A percentile compares a stretch with the other conserved stretches of the same genome.
phyloP scores from a whole-genome alignment of 2,329 filamentous ascomycete species.

The Orbilia quercus region DNA sequence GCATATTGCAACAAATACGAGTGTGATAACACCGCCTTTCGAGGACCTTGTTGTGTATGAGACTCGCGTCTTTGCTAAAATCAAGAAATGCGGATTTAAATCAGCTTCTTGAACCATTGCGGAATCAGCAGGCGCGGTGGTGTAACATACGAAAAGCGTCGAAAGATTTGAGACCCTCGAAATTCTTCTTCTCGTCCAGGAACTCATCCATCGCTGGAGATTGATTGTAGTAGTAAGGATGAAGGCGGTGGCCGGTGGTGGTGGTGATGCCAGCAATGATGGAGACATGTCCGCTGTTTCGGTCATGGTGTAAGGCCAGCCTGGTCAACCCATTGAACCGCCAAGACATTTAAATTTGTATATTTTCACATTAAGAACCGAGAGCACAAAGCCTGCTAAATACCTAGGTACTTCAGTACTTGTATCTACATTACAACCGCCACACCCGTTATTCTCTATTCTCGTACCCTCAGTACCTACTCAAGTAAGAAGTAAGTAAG shows the following conservation, averaged over 20 bases:
- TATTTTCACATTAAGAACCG: neutral
- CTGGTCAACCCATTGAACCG: constrained; percentile 33
- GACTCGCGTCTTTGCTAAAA: constrained; percentile 88
- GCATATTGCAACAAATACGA: constrained; percentile 78
- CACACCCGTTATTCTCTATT: no score
- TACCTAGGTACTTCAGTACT: no score
- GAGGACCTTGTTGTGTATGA: constrained; percentile 87
- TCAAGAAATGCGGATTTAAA: constrained; percentile 14
- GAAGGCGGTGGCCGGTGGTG: constrained; percentile 11
- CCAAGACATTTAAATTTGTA: neutral
- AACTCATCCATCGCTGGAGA: constrained; percentile 56
- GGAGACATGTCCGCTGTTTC: constrained; percentile 9
- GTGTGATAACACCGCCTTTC: constrained; percentile 92
- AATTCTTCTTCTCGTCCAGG: constrained; percentile 61
- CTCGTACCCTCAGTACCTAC: no score
- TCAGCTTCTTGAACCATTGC: neutral
- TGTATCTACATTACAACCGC: no score
- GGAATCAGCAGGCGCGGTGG: neutral
- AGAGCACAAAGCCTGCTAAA: no score
- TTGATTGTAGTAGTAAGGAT: constrained; percentile 22
- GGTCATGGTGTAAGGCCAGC: constrained; percentile 39
- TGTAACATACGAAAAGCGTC: constrained; percentile 84
- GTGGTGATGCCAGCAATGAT: neutral
- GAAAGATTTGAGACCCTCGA: constrained; percentile 78
- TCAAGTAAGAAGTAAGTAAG: no score